Base-by-base conservation (phyloP, 177 flowering plant genomes). In the Vitis hybrid region DNA sequence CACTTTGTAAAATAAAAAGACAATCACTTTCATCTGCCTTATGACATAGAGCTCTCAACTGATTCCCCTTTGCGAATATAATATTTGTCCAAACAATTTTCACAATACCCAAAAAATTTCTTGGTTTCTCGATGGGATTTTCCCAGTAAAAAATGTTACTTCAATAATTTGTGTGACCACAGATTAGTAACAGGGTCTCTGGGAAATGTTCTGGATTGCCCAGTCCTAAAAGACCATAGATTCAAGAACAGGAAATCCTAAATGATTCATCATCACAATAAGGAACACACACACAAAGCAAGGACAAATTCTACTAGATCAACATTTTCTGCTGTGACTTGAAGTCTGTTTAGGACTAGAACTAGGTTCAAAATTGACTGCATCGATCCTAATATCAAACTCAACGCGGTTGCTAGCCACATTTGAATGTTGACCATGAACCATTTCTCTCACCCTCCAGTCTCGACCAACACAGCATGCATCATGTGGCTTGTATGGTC, bases 41-140 rank as follows among this genome's bases (percentile, higher is more conserved):
- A 9, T 58, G 61, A 56, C 58, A 66, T 72, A 54, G 66, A 69
- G 68, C 61, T 64, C 72, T 58, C 59, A 72, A 58, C 24, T 41
- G 24, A 18, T 21, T 10, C 53, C 54, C 60, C 51, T 62, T 64
- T 63, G 15, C 61, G 9, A 21, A 70, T 50, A 69, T 41, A 57
- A 63, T 66, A 69, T 50, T 60, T 59, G 57, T 30, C 41, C 27
- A 48, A 32, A 58, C 12, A 75, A 51, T 60, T 35, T 70, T 69
- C 71, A 72, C 78, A 15, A 63, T 66, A 56, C 63, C 67, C 78
- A 30, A 80, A 77, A 80, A 74, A 72, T 74, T 56, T 77, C 58
- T 70, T 58, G 76, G 53, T 46, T 65, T 68, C 80, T 77, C 78
- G 71, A 77, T 74, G 58, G 69, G 78, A 74, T 80, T 67, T 68